Conservation (phyloP, 768 basidiomycete genomes). For the Boletus patriciae region DNA sequence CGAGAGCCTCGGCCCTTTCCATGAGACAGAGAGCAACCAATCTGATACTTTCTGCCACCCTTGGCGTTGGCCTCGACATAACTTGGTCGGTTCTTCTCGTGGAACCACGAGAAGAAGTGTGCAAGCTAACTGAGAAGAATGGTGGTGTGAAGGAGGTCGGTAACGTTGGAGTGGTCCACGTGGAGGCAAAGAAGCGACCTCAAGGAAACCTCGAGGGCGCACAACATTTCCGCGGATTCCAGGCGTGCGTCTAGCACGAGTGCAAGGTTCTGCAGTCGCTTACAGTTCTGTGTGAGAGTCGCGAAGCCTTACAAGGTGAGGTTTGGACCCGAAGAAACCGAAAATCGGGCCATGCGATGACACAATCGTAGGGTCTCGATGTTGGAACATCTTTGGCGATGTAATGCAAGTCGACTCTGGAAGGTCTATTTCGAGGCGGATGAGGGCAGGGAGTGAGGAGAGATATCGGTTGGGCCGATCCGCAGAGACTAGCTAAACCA, state of each 20-base stretch:
- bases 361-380: conserved; percentile 71
- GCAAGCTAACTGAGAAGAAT: conserved; percentile 76
- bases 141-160: conserved; percentile 66
- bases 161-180: conserved; percentile 71
- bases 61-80: conserved; percentile 65
- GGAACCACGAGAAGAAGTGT: too few species aligned
- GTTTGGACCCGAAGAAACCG: conserved; percentile 49
- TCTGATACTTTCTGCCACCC: conserved; percentile 71
- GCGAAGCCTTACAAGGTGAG: conserved; percentile 65
- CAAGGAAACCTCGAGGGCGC: conserved; percentile 52
- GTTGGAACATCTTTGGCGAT: conserved; percentile 61
- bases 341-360: conserved; percentile 61
- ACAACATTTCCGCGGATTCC: conserved; percentile 46
- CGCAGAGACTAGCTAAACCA: conserved; percentile 57
- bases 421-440: conserved; percentile 73
- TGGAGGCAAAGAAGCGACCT: conserved; percentile 67
- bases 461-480: conserved; percentile 61
- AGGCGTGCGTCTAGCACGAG: conserved; percentile 61
- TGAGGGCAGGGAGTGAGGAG: conserved; percentile 37
- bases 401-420: conserved; percentile 64
- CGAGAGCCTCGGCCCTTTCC: conserved; percentile 51
- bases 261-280: conserved; percentile 60
- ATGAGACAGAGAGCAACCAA: conserved; percentile 61
- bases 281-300: conserved; percentile 57
- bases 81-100: conserved; percentile 62